Conservation (phyloP, 306 rosid species). For the Aeschynomene evenia region DNA sequence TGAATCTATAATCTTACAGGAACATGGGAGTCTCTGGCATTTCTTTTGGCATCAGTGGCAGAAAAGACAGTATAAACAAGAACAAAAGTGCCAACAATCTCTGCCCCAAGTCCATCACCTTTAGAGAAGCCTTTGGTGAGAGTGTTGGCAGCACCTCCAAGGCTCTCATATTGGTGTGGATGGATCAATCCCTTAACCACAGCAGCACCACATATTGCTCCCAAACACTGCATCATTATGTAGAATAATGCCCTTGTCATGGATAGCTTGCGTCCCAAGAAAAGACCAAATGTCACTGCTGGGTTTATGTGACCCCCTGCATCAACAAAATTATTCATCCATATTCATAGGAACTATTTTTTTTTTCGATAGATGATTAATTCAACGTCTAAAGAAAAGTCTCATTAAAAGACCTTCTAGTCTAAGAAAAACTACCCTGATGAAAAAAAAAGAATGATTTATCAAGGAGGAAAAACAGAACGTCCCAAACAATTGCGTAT, state of each 20-base stretch:
- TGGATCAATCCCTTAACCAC: conserved; percentile 37
- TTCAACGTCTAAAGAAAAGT: too few species aligned
- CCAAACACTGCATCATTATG: conserved; percentile 34
- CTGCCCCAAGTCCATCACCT: conserved; percentile 34
- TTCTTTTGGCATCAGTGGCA: conserved; percentile 37
- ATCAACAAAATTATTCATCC: too few species aligned
- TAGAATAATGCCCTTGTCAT: conserved; percentile 23
- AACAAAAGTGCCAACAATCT: conserved; percentile 38
- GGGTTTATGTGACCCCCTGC: conserved; percentile 38
- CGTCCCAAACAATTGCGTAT: too few species aligned
- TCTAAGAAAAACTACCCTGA: too few species aligned
- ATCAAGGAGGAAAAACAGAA: too few species aligned
- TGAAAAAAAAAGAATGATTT: too few species aligned
- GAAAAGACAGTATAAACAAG: conserved; percentile 41
- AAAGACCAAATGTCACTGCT: conserved; percentile 34
- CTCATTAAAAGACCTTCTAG: too few species aligned
- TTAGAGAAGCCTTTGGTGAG: conserved; percentile 1
- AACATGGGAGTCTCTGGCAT: conserved; percentile 38
- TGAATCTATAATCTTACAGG: too few species aligned
- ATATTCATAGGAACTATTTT: too few species aligned
- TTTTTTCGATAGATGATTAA: too few species aligned
- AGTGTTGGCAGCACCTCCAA: conserved; percentile 39
- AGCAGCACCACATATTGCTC: conserved; percentile 32
- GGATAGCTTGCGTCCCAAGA: conserved; percentile 35
- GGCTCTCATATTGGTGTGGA: conserved; percentile 22